Conservation (phyloP, 2,329 filamentous ascomycete genomes). For the Penicillium crustosum region DNA sequence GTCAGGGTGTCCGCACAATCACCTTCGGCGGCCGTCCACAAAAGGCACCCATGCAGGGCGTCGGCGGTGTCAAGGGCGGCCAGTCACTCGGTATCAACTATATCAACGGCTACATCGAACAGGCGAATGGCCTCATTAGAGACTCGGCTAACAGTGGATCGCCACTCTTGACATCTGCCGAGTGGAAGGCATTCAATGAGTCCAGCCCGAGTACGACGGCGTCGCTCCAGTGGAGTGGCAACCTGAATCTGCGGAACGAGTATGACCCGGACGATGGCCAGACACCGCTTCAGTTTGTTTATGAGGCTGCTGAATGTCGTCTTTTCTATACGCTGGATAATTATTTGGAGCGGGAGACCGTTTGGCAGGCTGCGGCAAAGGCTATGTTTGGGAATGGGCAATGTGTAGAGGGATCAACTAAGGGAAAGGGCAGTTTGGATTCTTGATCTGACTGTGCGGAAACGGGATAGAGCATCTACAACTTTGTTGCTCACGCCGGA, state of each 20-base stretch:
- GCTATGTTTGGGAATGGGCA: slow-evolving; percentile 23
- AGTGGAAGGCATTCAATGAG: slow-evolving; percentile 22
- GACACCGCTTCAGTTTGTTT: slow-evolving; percentile 59
- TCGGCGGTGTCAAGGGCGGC: slow-evolving; percentile 65
- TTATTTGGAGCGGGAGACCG: slow-evolving; percentile 50
- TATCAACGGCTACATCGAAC: slow-evolving; percentile 26
- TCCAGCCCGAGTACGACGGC: slow-evolving; percentile 16
- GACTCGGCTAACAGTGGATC: slow-evolving; percentile 13
- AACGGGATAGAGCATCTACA: too few relatives aligned
- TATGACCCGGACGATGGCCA: slow-evolving; percentile 46
- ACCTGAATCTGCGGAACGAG: slow-evolving; percentile 48
- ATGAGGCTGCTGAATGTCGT: slow-evolving; percentile 61
- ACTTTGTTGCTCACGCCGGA: too few relatives aligned
- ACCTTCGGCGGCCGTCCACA: slow-evolving; percentile 60
- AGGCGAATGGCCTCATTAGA: slow-evolving; percentile 19
- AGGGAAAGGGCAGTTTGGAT: slow-evolving; percentile 25
- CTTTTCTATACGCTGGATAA: slow-evolving; percentile 60
- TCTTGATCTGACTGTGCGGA: slow-evolving; percentile 1
- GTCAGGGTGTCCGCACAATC: slow-evolving; percentile 57
- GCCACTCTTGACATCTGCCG: slow-evolving; percentile 17
- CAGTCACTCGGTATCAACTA: slow-evolving; percentile 31
- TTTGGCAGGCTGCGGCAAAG: slow-evolving; percentile 51
- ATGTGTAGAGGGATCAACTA: slow-evolving; percentile 26
- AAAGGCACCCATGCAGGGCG: slow-evolving; percentile 57
- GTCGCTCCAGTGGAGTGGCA: slow-evolving; percentile 29